Percentiles rank a stretch among this genome's conserved stretches.
These are phyloP conservation scores for Zygosaccharomyces lentus DNA, from an alignment of 805 yeast species.

Conservation along the genomic window DNA sequence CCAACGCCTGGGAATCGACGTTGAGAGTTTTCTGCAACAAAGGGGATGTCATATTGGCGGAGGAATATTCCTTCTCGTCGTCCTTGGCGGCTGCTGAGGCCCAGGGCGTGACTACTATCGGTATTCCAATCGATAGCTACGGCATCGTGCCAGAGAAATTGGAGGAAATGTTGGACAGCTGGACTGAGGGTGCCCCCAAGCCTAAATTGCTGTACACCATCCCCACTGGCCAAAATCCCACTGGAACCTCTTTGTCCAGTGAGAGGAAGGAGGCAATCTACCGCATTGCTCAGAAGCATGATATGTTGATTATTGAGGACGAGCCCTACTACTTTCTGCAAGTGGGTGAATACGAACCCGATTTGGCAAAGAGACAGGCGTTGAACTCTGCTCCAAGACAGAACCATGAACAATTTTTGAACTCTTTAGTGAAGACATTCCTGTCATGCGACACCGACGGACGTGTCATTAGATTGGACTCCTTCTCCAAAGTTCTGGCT, in stretches of 20 bases:
- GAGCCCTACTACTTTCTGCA: conserved; percentile 97
- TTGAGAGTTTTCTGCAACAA: conserved; percentile 71
- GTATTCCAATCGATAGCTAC: conserved; percentile 70
- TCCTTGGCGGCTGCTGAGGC: conserved; percentile 80
- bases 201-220: conserved; percentile 89
- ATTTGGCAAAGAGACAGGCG: conserved; percentile 35
- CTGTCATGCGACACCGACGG: conserved; percentile 77
- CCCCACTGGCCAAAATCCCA: conserved; percentile 97
- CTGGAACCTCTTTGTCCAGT: conserved; percentile 75
- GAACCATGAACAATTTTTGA: conserved; percentile 61
- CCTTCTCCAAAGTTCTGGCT: conserved; percentile 86
- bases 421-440: conserved; percentile 70
- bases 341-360: conserved; percentile 70
- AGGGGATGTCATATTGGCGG: conserved; percentile 81
- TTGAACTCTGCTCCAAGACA: conserved; percentile 19
- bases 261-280: conserved; percentile 79
- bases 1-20: conserved; percentile 83
- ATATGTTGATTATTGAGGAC: conserved; percentile 84
- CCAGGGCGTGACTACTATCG: conserved; percentile 60
- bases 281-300: conserved; percentile 76
- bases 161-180: conserved; percentile 54
- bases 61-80: conserved; percentile 77
- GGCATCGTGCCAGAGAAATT: conserved; percentile 76
- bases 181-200: conserved; percentile 61
- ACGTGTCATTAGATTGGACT: conserved; percentile 82